Evolutionary conservation across 2,329 filamentous ascomycete genomes (phyloP).

Genomic region (Teratosphaeria destructans): DNA sequence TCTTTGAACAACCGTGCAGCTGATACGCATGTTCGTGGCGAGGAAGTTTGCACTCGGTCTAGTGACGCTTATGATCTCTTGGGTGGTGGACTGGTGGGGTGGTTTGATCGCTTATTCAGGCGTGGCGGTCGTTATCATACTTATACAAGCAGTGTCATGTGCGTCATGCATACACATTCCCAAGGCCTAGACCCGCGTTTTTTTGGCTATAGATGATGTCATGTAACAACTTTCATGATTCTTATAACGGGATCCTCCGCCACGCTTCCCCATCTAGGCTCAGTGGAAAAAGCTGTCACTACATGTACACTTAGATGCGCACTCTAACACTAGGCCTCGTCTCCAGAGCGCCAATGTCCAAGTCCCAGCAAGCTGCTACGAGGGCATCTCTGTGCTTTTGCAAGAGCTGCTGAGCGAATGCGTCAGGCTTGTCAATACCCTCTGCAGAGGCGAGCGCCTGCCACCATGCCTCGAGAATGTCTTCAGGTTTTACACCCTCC

Average conservation of each 20-base stretch:
- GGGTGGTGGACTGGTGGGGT: not conserved
- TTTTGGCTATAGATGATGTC: not conserved
- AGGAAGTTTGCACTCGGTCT: not conserved
- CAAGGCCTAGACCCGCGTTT: not conserved
- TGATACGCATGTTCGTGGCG: not conserved
- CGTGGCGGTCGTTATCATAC: not conserved
- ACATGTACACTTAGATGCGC: not conserved
- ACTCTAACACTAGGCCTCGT: slow-evolving; percentile 44
- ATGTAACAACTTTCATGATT: not conserved
- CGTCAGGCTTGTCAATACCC: not conserved
- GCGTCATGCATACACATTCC: not conserved
- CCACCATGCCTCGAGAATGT: slow-evolving; percentile 52
- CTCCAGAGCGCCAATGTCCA: slow-evolving; percentile 54
- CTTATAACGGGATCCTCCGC: not conserved
- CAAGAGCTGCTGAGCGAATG: slow-evolving; percentile 35
- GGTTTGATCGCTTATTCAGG: not conserved
- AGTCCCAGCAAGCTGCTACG: slow-evolving; percentile 52
- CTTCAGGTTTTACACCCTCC: slow-evolving; percentile 37
- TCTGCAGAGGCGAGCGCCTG: slow-evolving; percentile 45
- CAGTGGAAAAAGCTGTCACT: not conserved
- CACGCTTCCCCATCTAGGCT: not conserved
- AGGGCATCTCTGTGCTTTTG: slow-evolving; percentile 33
- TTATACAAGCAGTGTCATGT: not conserved
- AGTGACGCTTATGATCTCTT: not conserved
- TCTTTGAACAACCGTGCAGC: not conserved